Evolutionary conservation across 169 alveolate species (phyloP).

Genomic region (Cryptosporidium bovis): DNA sequence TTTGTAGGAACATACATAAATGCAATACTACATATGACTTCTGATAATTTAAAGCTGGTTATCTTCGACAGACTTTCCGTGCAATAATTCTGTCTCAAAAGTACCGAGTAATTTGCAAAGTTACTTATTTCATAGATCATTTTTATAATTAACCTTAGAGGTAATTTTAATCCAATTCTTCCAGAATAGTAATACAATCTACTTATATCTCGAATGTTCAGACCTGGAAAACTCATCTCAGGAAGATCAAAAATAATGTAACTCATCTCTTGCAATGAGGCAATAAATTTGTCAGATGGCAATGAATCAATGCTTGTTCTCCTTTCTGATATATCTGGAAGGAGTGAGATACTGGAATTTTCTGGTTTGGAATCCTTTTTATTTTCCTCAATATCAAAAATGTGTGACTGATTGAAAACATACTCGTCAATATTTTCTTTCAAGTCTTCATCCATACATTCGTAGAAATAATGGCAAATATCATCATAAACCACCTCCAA

Average conservation of each 20-base stretch:
- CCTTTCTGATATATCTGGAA: conserved; percentile 51
- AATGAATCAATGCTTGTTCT: conserved; percentile 30
- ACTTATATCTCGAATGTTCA: conserved; percentile 46
- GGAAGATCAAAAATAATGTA: conserved; percentile 41
- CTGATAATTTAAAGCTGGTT: conserved; percentile 26
- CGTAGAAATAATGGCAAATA: conserved; percentile 50
- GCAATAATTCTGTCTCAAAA: conserved; percentile 34
- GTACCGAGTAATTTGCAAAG: conserved; percentile 42
- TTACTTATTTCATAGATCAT: conserved; percentile 54
- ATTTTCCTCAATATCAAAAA: conserved; percentile 22
- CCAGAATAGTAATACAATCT: conserved; percentile 63
- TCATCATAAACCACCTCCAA: conserved; percentile 43
- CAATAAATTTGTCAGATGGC: conserved; percentile 55
- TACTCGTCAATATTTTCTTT: conserved; percentile 32
- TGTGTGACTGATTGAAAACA: conserved; percentile 8
- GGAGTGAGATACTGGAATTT: neutral
- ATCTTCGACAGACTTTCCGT: conserved; percentile 27
- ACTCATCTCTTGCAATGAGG: conserved; percentile 41
- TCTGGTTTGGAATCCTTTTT: neutral
- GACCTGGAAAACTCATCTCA: conserved; percentile 43
- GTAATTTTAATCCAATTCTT: conserved; percentile 45
- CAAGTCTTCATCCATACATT: conserved; percentile 51
- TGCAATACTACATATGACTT: conserved; percentile 38
- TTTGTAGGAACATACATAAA: neutral
- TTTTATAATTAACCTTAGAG: conserved; percentile 40